Conservation (phyloP, 805 yeast genomes). For the Candida manassasensis region DNA sequence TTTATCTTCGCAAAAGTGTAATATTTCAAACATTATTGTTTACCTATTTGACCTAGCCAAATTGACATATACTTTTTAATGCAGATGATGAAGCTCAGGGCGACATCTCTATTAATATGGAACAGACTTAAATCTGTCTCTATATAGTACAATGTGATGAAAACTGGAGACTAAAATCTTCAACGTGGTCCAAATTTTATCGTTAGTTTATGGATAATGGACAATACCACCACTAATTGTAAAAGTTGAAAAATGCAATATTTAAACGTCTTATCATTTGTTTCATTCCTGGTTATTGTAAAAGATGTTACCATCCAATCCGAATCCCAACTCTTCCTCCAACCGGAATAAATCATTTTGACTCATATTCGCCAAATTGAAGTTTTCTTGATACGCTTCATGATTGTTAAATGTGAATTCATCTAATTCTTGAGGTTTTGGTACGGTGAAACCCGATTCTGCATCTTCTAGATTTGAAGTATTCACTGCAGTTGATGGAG, state of each 20-base stretch:
- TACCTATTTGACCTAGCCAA: too few relatives aligned
- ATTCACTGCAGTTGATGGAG: slow-evolving; percentile 15
- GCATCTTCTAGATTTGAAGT: slow-evolving; percentile 12
- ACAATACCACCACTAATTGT: too few relatives aligned
- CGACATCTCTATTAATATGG: too few relatives aligned
- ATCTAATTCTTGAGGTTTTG: slow-evolving; percentile 42
- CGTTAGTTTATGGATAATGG: neutral
- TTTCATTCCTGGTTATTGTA: slow-evolving; percentile 5
- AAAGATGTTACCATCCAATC: slow-evolving; percentile 35
- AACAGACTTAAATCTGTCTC: too few relatives aligned
- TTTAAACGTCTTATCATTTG: neutral
- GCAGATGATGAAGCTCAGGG: too few relatives aligned
- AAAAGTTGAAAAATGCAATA: slow-evolving; percentile 1
- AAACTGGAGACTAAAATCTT: too few relatives aligned
- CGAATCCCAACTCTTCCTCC: slow-evolving; percentile 43
- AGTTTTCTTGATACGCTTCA: slow-evolving; percentile 8
- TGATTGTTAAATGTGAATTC: slow-evolving; percentile 26
- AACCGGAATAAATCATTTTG: slow-evolving; percentile 30
- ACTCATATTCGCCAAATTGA: slow-evolving; percentile 7
- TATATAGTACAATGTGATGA: too few relatives aligned
- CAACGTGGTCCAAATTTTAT: neutral
- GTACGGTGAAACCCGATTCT: slow-evolving; percentile 21
- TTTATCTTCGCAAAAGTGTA: too few relatives aligned
- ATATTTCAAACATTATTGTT: too few relatives aligned
- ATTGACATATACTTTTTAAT: too few relatives aligned